Conservation (phyloP, 2,329 filamentous ascomycete species). For the Botrytis pseudocinerea region DNA sequence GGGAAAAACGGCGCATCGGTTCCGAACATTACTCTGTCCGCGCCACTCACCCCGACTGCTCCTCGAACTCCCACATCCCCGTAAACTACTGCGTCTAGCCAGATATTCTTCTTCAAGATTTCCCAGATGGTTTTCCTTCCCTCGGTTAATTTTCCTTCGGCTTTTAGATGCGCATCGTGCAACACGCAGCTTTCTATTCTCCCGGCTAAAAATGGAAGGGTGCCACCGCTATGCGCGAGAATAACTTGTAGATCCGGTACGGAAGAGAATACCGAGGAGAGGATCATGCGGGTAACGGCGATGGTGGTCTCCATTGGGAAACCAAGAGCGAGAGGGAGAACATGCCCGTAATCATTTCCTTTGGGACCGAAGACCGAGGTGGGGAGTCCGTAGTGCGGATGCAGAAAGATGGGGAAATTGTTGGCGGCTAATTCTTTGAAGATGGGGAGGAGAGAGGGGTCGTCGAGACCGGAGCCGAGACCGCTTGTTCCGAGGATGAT, state of each 20-base stretch:
- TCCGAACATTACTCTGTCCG: constrained; percentile 74
- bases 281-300: constrained; percentile 80
- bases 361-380: constrained; percentile 75
- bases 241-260: constrained; percentile 70
- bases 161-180: constrained; percentile 76
- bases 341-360: constrained; percentile 76
- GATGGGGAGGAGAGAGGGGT: constrained; percentile 69
- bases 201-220: constrained; percentile 83
- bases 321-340: constrained; percentile 79
- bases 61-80: constrained; percentile 71
- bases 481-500: constrained; percentile 86
- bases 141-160: constrained; percentile 56
- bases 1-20: constrained; percentile 86
- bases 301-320: constrained; percentile 95
- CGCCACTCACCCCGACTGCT: constrained; percentile 66
- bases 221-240: constrained; percentile 85
- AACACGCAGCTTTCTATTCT: constrained; percentile 83
- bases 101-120: constrained; percentile 72
- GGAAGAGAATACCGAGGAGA: constrained; percentile 82
- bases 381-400: constrained; percentile 89
- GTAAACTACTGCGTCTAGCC: constrained; percentile 85
- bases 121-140: constrained; percentile 60
- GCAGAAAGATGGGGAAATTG: constrained; percentile 72
- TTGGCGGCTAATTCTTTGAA: constrained; percentile 68
- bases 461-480: constrained; percentile 77